Evolutionary conservation across 192 early-diverging fungal genomes (phyloP), one percentile per base, ranked within the genome.

Genomic region (Coemansia pectinata): DNA sequence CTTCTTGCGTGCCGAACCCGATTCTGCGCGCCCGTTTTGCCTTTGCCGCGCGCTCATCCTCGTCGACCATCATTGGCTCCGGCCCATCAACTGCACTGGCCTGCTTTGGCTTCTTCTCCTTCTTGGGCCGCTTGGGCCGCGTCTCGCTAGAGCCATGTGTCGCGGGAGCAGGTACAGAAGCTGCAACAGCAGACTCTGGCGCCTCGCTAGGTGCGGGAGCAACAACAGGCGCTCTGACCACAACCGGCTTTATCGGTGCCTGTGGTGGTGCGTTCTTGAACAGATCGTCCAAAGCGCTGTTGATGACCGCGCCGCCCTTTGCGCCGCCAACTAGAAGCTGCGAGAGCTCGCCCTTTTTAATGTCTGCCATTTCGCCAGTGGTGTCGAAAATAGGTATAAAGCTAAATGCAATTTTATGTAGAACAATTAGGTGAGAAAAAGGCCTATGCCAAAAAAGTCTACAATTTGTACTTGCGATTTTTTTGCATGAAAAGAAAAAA

Each of bases 201-300:
- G 38, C 47, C 9, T 48, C 45, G 19, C n/a, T 48, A 21, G 45
- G n/a, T 2, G 19, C 3, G 8, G 73, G 17, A 7, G 19, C 57
- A 12, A 15, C 27, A 55, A 29, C 23, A 9, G 52, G 52, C 27
- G 52, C 52, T 55, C 52, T 55, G 52, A 55, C 52, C 27, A 55
- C 52, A 23, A 63, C 62, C 11, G 57, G 67, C 71, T 63, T 70
- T 4, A 50, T 64, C 29, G 79, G 67, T 3, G 62, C 74, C 25
- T 39, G 67, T 8, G 79, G 67, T 6, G 79, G 79, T 8, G 74
- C 79, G 62, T 86, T 87, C 60, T 89, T 88, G 72, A 91, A 90
- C 60, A 90, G 79, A 36, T 85, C 76, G 61, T 90, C 89, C 4
- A 90, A 62, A 9, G 77, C 71, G 59, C 67, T 83, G 70, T 87